A percentile compares a stretch with the other conserved stretches of the same genome.
These are phyloP conservation scores for Ormosia emarginata DNA, from an alignment of 306 rosid species.

Conservation along the genomic window DNA sequence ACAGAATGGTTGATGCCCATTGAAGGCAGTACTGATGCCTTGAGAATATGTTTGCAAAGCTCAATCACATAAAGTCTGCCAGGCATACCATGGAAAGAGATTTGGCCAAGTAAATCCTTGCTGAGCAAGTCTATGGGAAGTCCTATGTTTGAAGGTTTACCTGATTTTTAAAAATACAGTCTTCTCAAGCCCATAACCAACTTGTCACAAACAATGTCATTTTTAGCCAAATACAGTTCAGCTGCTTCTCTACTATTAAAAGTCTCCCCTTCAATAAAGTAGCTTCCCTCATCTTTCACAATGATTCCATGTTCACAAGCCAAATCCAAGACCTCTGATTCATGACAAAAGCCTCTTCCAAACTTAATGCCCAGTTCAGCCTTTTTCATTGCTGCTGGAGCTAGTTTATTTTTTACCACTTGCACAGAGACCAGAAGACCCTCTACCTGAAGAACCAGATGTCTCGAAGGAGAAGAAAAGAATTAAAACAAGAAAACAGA, in stretches of 20 bases:
- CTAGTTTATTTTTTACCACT: constrained; percentile 80
- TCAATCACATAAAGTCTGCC: background rate
- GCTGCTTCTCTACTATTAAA: constrained; percentile 50
- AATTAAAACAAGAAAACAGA: background rate
- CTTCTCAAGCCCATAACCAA: constrained; percentile 49
- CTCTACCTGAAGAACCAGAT: constrained; percentile 45
- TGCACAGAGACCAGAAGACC: constrained; percentile 57
- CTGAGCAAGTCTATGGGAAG: background rate
- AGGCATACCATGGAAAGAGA: background rate
- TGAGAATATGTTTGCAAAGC: background rate
- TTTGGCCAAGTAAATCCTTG: constrained; percentile 4
- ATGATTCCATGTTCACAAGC: constrained; percentile 72
- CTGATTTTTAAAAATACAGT: constrained; percentile 31
- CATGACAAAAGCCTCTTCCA: constrained; percentile 68
- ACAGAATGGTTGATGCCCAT: background rate
- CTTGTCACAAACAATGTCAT: constrained; percentile 41
- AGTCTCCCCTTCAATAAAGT: constrained; percentile 44
- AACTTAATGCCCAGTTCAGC: constrained; percentile 65
- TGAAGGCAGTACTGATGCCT: constrained; percentile 3
- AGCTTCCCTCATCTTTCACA: constrained; percentile 48
- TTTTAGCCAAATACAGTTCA: constrained; percentile 44
- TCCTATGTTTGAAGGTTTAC: background rate
- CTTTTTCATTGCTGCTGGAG: constrained; percentile 58
- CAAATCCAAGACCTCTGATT: constrained; percentile 70
- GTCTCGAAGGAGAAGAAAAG: background rate